A percentile compares a stretch with the other conserved stretches of the same genome.
Evolutionary conservation across 257 asterid genomes (phyloP).

Genomic region (Solanum pinnatisectum): DNA sequence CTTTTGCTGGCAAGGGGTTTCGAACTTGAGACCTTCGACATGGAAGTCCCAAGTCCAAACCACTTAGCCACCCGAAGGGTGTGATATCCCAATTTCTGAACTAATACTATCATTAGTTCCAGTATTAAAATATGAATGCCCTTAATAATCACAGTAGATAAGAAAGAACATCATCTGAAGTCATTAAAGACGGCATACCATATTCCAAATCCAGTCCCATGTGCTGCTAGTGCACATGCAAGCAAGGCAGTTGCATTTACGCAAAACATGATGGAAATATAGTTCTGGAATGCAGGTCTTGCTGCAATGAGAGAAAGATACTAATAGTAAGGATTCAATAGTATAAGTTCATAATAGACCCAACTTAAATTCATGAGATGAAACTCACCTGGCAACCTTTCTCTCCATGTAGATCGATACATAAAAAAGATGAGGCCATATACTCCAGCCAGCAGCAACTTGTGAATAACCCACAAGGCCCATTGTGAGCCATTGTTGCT

Average conservation of each 20-base stretch:
- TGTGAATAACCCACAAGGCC: slow-evolving; percentile 42
- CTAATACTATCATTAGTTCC: neutral
- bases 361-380: neutral
- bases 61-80: too few species aligned
- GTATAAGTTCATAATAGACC: neutral
- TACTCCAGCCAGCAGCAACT: slow-evolving; percentile 26
- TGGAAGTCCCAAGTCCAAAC: too few species aligned
- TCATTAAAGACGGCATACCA: slow-evolving; percentile 14
- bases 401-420: slow-evolving; percentile 31
- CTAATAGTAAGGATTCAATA: neutral
- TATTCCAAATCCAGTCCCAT: slow-evolving; percentile 27
- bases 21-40: too few species aligned
- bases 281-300: slow-evolving; percentile 41
- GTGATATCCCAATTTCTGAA: neutral
- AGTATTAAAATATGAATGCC: neutral
- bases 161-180: neutral
- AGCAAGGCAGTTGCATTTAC: slow-evolving; percentile 18
- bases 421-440: slow-evolving; percentile 31
- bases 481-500: slow-evolving; percentile 12
- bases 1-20: too few species aligned
- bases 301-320: slow-evolving; percentile 16
- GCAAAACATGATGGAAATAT: slow-evolving; percentile 24
- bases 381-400: slow-evolving; percentile 33
- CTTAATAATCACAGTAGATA: neutral
- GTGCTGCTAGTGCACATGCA: slow-evolving; percentile 27